phyloP scores from a whole-genome alignment of 2,329 filamentous ascomycete genomes.

The Tolypocladium inflatum region DNA sequence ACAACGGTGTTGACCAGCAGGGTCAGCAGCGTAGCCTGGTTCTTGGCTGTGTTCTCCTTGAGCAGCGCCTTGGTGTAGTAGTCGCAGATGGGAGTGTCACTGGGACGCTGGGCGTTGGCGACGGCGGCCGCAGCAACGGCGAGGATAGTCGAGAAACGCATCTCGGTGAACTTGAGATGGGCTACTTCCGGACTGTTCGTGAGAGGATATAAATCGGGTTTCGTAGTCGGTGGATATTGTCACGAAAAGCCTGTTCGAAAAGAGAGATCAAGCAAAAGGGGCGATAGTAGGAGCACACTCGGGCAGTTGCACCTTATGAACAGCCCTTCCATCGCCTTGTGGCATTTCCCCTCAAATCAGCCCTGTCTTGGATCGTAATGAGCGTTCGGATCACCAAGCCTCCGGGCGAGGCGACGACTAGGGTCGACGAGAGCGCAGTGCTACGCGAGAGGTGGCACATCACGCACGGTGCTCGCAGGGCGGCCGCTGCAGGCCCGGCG shows the following conservation, averaged over 20 bases:
- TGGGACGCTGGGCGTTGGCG: slow-evolving; percentile 33
- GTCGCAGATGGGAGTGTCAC: slow-evolving; percentile 47
- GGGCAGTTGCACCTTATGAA: not conserved
- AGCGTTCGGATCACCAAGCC: not conserved
- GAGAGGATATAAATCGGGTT: not conserved
- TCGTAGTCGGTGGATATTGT: no score
- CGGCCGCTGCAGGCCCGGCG: not conserved
- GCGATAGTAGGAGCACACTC: not conserved
- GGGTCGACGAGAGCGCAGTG: not conserved
- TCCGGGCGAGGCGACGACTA: not conserved
- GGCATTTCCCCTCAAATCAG: not conserved
- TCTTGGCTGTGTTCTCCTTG: slow-evolving; percentile 47
- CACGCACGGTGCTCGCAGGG: not conserved
- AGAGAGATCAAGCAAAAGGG: not conserved
- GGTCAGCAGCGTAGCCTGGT: slow-evolving; percentile 46
- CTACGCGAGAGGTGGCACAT: not conserved
- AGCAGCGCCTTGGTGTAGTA: slow-evolving; percentile 53
- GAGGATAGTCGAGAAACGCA: slow-evolving; percentile 3
- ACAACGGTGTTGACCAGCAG: slow-evolving; percentile 53
- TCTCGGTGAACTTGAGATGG: not conserved
- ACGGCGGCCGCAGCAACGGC: slow-evolving; percentile 10
- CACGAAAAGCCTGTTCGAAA: not conserved
- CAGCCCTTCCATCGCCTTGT: no score
- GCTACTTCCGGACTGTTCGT: not conserved
- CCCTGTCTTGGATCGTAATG: not conserved